Conservation (phyloP, 169 alveolate species). For the Plasmodium billcollinsi region DNA sequence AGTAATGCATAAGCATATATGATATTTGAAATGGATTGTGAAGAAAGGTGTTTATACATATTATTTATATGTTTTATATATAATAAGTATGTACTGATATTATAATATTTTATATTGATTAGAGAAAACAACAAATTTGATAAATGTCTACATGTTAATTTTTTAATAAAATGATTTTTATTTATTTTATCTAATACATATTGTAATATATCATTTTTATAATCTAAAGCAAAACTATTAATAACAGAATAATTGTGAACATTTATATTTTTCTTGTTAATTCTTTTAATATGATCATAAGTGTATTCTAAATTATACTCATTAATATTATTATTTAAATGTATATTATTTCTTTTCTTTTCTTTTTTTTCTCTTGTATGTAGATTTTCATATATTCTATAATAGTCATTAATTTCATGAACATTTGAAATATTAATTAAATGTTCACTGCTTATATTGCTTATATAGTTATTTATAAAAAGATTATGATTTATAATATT, state of each 20-base stretch:
- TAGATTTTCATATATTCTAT: slow-evolving; percentile 13
- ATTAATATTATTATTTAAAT: neutral
- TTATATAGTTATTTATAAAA: slow-evolving; percentile 26
- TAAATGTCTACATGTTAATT: slow-evolving; percentile 65
- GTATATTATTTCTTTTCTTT: neutral
- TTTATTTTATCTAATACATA: slow-evolving; percentile 41
- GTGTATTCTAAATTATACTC: neutral
- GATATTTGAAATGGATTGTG: slow-evolving; percentile 62
- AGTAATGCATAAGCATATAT: slow-evolving; percentile 41
- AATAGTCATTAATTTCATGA: slow-evolving; percentile 18
- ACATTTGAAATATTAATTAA: slow-evolving; percentile 17
- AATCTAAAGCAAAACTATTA: slow-evolving; percentile 21
- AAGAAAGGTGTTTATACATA: slow-evolving; percentile 54
- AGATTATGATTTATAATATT: slow-evolving; percentile 20
- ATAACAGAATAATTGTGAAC: neutral
- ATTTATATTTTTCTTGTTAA: neutral
- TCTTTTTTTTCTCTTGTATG: neutral
- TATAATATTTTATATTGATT: slow-evolving; percentile 60
- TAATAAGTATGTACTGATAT: slow-evolving; percentile 38
- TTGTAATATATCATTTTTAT: slow-evolving; percentile 63
- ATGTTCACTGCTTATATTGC: slow-evolving; percentile 23
- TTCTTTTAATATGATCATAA: neutral
- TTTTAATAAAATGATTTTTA: slow-evolving; percentile 65
- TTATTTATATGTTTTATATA: slow-evolving; percentile 48
- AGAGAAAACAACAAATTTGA: slow-evolving; percentile 49